Percentiles rank a stretch among this genome's conserved stretches.
These are phyloP conservation scores for Neonectria sp. DNA, from an alignment of 2,329 filamentous ascomycete genomes.

Conservation along the genomic window DNA sequence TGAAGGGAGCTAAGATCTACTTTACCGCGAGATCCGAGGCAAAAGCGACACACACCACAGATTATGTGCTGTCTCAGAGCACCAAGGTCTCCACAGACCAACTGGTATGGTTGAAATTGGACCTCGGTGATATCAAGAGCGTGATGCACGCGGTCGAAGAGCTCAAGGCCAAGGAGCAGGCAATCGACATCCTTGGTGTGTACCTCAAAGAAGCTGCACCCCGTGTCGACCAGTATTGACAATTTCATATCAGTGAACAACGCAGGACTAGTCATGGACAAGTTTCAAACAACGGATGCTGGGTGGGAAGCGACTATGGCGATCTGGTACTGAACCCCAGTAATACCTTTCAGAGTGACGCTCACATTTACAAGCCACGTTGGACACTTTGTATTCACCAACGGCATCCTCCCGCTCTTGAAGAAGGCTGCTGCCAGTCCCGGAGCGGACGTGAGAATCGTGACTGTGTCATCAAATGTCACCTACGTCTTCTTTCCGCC, in stretches of 20 bases:
- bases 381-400: constrained; percentile 46
- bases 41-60: constrained; percentile 32
- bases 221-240: neutral
- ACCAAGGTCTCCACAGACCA: constrained; percentile 11
- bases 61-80: constrained; percentile 8
- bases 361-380: constrained; percentile 40
- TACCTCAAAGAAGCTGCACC: neutral
- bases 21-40: constrained; percentile 41
- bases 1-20: constrained; percentile 48
- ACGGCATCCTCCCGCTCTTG: constrained; percentile 45
- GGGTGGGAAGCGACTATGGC: constrained; percentile 47
- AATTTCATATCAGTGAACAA: neutral
- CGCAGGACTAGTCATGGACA: constrained; percentile 40
- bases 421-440: constrained; percentile 34
- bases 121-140: constrained; percentile 41
- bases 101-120: constrained; percentile 42
- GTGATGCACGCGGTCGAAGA: constrained; percentile 38
- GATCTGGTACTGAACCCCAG: constrained; percentile 29
- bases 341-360: neutral
- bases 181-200: constrained; percentile 47
- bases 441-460: constrained; percentile 42
- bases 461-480: constrained; percentile 41
- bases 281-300: constrained; percentile 31
- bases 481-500: constrained; percentile 32
- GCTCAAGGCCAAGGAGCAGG: constrained; percentile 39